phyloP scores from a whole-genome alignment of 2,329 filamentous ascomycete species.

The Karstenula rhodostoma region DNA sequence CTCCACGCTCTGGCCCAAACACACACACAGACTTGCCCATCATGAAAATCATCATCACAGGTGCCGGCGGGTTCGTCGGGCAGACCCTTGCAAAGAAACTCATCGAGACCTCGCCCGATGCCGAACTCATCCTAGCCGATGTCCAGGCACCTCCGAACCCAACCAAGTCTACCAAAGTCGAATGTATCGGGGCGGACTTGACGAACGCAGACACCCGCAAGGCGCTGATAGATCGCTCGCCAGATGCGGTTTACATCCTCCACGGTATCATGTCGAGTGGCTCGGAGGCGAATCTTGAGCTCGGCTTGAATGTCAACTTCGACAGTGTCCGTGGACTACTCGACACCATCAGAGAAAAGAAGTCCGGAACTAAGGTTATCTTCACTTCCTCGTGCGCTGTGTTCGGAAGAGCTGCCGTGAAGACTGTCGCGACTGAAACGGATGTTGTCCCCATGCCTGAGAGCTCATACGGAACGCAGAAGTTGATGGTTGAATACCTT shows the following conservation, averaged over 20 bases:
- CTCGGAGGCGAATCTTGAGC: conserved; percentile 67
- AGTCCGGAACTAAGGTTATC: conserved; percentile 65
- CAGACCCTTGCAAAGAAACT: conserved; percentile 67
- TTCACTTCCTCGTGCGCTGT: conserved; percentile 71
- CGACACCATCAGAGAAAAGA: conserved; percentile 59
- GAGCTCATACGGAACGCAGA: conserved; percentile 69
- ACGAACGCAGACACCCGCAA: conserved; percentile 45
- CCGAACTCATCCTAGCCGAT: conserved; percentile 65
- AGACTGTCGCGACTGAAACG: conserved; percentile 45
- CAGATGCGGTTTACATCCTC: conserved; percentile 62
- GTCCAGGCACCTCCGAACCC: conserved; percentile 59
- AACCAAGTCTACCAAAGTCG: conserved; percentile 61
- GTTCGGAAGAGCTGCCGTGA: conserved; percentile 65
- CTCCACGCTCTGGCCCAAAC: neutral
- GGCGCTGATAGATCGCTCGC: conserved; percentile 35
- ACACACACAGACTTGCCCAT: neutral
- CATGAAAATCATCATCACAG: conserved; percentile 66
- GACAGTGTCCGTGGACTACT: conserved; percentile 65
- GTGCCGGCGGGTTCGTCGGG: conserved; percentile 70
- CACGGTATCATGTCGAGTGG: conserved; percentile 74
- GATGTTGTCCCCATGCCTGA: conserved; percentile 66
- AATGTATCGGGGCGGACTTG: conserved; percentile 62
- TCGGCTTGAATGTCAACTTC: conserved; percentile 68
- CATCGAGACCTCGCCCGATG: conserved; percentile 55
- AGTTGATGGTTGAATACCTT: conserved; percentile 68